Base-by-base conservation (phyloP, 1,139 yeast genomes). In the Kluyveromyces marxianus region DNA sequence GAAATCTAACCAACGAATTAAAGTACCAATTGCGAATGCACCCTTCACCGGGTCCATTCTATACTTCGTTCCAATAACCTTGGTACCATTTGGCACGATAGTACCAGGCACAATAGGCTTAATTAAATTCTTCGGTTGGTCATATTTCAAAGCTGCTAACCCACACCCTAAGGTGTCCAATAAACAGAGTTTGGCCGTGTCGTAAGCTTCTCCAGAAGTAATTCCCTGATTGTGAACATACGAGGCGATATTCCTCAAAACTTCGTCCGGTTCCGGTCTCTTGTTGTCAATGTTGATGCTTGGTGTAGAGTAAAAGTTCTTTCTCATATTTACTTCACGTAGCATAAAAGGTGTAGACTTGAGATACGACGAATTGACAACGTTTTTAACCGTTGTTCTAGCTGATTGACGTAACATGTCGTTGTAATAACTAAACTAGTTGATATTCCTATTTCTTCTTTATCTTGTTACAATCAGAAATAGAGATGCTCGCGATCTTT, bases 81-180 rank as follows among this genome's bases (percentile, higher is more conserved):
- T 70, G 27, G 79, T 67, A 41, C 82, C 82, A 53, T 73, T 70
- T 37, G 80, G 78, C 25, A 77, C 79, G 25, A 63, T 54, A 4
- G 77, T 74, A 3, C 79, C 81, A 26, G 80, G 77, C 4, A 76
- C 79, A 14, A 74, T 71, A 4, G 82, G 82, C 38, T 76, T 75
- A 49, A 77, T 69, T 39, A 77, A 62, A 40, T 66, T 62, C 37
- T 69, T 62, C 48, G 78, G 76, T 55, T 75, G 77, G 29, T 69
- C 68, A 62, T 75, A 74, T 59, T 75, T 74, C 52, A 77, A 63
- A 3, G 81, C 81, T 49, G 77, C 82, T n/a, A 77, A 66, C 31
- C 81, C 82, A 57, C 82, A 77, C 3, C 83, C 83, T 26, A 77
- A 58, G 4, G 82, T 76, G 54, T 77, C 82, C 38, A 77, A 59